A percentile compares a stretch with the other conserved stretches of the same genome.
Conservation (phyloP, 495 filamentous ascomycete species). For the Daldinia grandis region DNA sequence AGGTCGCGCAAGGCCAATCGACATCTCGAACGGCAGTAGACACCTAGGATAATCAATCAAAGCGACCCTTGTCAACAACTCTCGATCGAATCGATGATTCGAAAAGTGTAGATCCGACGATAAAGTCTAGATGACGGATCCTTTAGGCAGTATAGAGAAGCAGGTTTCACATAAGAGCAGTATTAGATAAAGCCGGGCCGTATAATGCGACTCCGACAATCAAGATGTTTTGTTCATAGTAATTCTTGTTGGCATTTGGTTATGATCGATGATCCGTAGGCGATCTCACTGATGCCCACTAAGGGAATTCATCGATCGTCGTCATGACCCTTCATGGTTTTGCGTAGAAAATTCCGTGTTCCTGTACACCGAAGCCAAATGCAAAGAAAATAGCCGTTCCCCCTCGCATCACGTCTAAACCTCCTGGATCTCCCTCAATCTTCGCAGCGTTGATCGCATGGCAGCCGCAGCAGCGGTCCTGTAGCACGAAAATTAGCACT, state of each 20-base stretch:
- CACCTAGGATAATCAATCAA: slow-evolving; percentile 2
- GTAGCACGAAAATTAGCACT: slow-evolving; percentile 41
- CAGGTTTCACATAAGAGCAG: slow-evolving; percentile 29
- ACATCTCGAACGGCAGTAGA: not conserved
- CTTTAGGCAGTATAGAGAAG: slow-evolving; percentile 4
- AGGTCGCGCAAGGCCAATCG: not conserved
- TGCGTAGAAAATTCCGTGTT: slow-evolving; percentile 43
- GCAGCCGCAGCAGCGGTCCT: slow-evolving; percentile 96
- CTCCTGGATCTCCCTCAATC: slow-evolving; percentile 97
- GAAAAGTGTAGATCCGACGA: slow-evolving; percentile 14
- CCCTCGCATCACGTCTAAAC: slow-evolving; percentile 65
- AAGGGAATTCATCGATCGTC: slow-evolving; percentile 36
- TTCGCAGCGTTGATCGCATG: slow-evolving; percentile 95
- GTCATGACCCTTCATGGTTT: slow-evolving; percentile 38
- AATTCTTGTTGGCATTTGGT: slow-evolving; percentile 44
- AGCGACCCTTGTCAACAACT: slow-evolving; percentile 3
- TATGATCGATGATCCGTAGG: slow-evolving; percentile 38
- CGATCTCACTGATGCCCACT: slow-evolving; percentile 34
- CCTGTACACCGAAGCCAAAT: slow-evolving; percentile 44
- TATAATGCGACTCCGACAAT: slow-evolving; percentile 15
- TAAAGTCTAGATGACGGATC: not conserved
- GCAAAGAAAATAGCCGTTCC: slow-evolving; percentile 36
- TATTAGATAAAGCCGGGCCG: slow-evolving; percentile 15
- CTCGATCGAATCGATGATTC: slow-evolving; percentile 21
- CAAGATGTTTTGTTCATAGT: slow-evolving; percentile 31